Conservation (phyloP, 2,329 filamentous ascomycete species). For the Zelopaecilomyces penicillatus region DNA sequence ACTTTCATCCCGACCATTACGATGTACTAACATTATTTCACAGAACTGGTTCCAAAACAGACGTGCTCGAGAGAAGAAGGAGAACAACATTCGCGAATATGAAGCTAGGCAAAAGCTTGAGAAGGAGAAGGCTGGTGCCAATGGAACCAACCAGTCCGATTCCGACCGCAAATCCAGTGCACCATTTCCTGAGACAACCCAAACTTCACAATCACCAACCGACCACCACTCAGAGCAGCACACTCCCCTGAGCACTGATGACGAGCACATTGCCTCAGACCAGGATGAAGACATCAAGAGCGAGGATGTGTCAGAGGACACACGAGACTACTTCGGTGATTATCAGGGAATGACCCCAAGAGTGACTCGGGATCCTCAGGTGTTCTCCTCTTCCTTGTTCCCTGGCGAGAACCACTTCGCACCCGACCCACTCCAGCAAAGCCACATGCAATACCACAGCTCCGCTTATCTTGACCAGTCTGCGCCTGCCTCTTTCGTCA, state of each 20-base stretch:
- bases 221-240: slow-evolving; percentile 2
- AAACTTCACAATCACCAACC: slow-evolving; percentile 10
- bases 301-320: slow-evolving; percentile 8
- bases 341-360: neutral
- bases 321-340: slow-evolving; percentile 13
- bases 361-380: too few relatives aligned
- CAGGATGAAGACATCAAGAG: slow-evolving; percentile 8
- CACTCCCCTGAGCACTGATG: neutral
- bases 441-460: slow-evolving; percentile 8
- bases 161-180: slow-evolving; percentile 29
- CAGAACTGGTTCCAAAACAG: slow-evolving; percentile 65
- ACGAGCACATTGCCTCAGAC: neutral
- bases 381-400: slow-evolving; percentile 7
- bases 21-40: slow-evolving; percentile 21
- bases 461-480: slow-evolving; percentile 11
- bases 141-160: slow-evolving; percentile 17
- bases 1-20: neutral
- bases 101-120: slow-evolving; percentile 30
- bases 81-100: slow-evolving; percentile 42
- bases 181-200: slow-evolving; percentile 25
- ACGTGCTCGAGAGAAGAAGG: slow-evolving; percentile 56
- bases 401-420: slow-evolving; percentile 7
- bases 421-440: slow-evolving; percentile 7
- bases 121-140: slow-evolving; percentile 22
- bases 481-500: slow-evolving; percentile 8